Conservation (phyloP, 768 basidiomycete genomes). For the Rhizopogon vesiculosus region DNA sequence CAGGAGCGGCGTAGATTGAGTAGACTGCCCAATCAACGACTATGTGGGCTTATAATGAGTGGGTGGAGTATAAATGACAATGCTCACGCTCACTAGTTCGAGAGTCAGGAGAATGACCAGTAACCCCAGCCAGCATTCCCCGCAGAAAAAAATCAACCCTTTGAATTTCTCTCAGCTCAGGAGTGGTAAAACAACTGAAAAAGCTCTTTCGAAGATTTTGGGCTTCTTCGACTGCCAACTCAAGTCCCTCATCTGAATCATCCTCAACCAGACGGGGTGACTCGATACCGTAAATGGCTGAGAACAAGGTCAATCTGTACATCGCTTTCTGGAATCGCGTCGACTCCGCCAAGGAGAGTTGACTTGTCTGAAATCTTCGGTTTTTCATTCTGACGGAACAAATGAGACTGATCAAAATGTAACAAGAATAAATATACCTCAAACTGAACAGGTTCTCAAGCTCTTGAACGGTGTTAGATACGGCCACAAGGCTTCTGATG, state of each 20-base stretch:
- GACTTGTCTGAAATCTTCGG: conserved; percentile 24
- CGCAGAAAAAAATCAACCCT: conserved; percentile 14
- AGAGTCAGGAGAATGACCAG: background rate
- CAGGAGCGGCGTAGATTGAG: background rate
- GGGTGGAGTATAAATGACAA: background rate
- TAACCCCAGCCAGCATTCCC: conserved; percentile 2
- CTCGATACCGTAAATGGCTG: conserved; percentile 7
- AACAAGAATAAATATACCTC: conserved; percentile 9
- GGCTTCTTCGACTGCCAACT: conserved; percentile 1
- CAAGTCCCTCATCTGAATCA: background rate
- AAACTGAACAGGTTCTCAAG: conserved; percentile 15
- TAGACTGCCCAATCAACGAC: background rate
- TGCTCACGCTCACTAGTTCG: background rate
- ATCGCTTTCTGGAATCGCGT: conserved; percentile 23
- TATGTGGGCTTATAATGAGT: background rate
- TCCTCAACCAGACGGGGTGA: too few species aligned
- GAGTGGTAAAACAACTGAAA: conserved; percentile 6
- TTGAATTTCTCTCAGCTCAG: conserved; percentile 17
- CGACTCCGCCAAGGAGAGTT: conserved; percentile 28
- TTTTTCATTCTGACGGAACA: conserved; percentile 31
- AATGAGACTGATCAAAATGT: conserved; percentile 1
- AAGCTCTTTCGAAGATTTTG: conserved; percentile 8
- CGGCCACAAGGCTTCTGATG: conserved; percentile 10
- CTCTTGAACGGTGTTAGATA: conserved; percentile 12
- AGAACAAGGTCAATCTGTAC: conserved; percentile 24